phyloP scores from a whole-genome alignment of 2,329 filamentous ascomycete genomes.

The Colletotrichum salicis region DNA sequence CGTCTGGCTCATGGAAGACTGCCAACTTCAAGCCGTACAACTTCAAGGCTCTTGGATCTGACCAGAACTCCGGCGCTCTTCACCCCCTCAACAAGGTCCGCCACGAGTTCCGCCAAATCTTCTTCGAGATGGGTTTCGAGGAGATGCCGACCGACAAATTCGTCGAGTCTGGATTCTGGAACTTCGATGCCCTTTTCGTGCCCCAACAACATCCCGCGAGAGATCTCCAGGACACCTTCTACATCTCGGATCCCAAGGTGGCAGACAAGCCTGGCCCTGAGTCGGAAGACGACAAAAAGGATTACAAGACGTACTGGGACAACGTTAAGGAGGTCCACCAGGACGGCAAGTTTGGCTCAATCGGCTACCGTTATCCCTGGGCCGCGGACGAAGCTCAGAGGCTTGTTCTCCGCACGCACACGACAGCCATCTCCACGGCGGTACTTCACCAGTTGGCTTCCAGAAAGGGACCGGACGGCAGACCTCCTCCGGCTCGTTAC shows the following conservation, averaged over 20 bases:
- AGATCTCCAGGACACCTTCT: slow-evolving; percentile 98
- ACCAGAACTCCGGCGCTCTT: slow-evolving; percentile 69
- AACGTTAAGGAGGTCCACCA: slow-evolving; percentile 90
- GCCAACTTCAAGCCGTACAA: slow-evolving; percentile 86
- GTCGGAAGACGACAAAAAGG: slow-evolving; percentile 64
- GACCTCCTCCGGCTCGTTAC: slow-evolving; percentile 80
- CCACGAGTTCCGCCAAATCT: slow-evolving; percentile 95
- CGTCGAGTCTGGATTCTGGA: slow-evolving; percentile 97
- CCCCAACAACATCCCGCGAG: slow-evolving; percentile 87
- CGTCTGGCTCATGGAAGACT: slow-evolving; percentile 89
- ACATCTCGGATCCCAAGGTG: slow-evolving; percentile 86
- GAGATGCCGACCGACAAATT: slow-evolving; percentile 97
- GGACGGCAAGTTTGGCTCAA: slow-evolving; percentile 90
- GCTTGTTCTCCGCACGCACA: slow-evolving; percentile 94
- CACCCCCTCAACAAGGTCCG: slow-evolving; percentile 92
- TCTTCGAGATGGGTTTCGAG: slow-evolving; percentile 98
- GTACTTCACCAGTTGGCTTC: slow-evolving; percentile 91
- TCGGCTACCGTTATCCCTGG: slow-evolving; percentile 97
- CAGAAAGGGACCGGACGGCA: slow-evolving; percentile 77
- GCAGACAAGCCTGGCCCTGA: slow-evolving; percentile 75
- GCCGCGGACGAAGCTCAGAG: slow-evolving; percentile 85
- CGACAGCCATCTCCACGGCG: slow-evolving; percentile 89
- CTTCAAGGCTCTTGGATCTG: slow-evolving; percentile 78
- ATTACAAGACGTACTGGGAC: slow-evolving; percentile 89
- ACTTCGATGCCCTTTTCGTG: slow-evolving; percentile 37